Evolutionary conservation across 163 green algal genomes (phyloP), one percentile per base, ranked within the genome.

Genomic region (Chlorella variabilis): DNA sequence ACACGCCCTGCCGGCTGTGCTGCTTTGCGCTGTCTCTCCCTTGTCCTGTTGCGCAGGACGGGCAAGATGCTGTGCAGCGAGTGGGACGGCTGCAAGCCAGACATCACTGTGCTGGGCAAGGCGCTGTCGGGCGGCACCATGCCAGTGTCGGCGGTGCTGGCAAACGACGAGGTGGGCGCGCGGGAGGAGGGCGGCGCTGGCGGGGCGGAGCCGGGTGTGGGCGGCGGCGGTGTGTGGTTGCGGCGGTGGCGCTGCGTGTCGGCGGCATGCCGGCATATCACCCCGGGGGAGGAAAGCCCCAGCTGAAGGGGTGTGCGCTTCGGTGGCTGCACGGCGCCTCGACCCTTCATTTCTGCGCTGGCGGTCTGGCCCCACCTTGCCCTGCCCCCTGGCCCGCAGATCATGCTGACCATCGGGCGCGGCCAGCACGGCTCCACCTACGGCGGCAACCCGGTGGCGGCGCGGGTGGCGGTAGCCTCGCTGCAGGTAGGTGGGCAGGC

Each of bases 361-460:
- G n/a, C n/a, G n/a, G n/a, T n/a, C n/a, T n/a, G n/a, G n/a, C n/a
- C n/a, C n/a, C n/a, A n/a, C n/a, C n/a, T 54, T 54, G 45, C 45
- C 11, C 45, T 11, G 11, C 45, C 18, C 33, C 11, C 36, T 42
- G n/a, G n/a, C 18, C 6, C 8, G n/a, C 81, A 91, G 75, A 84
- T 98, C 70, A 98, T 98, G 95, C 89, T 98, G 38, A 97, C 91
- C 25, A 97, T 98, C 67, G 84, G 85, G 2, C 81, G 91, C 0
- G 95, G 95, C 0, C 92, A 98, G 89, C 95, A 98, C 81, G 95
- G 95, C 63, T 92, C 82, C 80, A 98, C 95, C 3, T 98, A 97
- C 58, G 95, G 95, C 34, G 95, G 95, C 58, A 98, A 98, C 85
- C 95, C 95, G 11, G 81, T 98, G 27, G 95, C 93, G 1, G 90